Evolutionary conservation across 1,284 basidiomycete genomes (phyloP).

Genomic region (Cutaneotrichosporon spelunceum): DNA sequence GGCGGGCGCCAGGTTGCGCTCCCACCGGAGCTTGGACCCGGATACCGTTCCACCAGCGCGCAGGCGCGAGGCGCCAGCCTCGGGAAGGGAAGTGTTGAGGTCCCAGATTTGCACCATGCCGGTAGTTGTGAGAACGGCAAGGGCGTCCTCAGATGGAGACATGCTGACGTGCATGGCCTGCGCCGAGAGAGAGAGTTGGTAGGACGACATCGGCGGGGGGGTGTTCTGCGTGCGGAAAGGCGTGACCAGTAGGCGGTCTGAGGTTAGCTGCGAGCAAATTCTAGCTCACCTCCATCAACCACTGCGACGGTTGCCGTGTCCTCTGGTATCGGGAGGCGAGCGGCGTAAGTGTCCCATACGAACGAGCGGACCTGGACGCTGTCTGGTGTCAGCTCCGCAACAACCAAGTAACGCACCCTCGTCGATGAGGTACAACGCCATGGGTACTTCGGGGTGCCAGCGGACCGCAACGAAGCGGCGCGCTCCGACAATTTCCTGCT

Average conservation of each 20-base stretch:
- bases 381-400: conserved; percentile 32
- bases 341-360: conserved; percentile 71
- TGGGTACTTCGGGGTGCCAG: conserved; percentile 84
- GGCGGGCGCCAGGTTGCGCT: conserved; percentile 42
- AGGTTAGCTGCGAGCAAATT: not conserved
- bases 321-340: conserved; percentile 61
- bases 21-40: conserved; percentile 60
- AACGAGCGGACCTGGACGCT: conserved; percentile 64
- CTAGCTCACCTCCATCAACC: conserved; percentile 74
- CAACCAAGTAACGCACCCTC: conserved; percentile 54
- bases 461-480: conserved; percentile 64
- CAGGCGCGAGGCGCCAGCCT: conserved; percentile 50
- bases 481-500: conserved; percentile 66
- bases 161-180: conserved; percentile 68
- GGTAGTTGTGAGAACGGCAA: conserved; percentile 63
- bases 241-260: conserved; percentile 76
- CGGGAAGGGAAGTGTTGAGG: conserved; percentile 59
- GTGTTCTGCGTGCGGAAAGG: conserved; percentile 91
- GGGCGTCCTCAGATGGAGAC: conserved; percentile 58
- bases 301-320: conserved; percentile 86
- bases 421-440: conserved; percentile 68
- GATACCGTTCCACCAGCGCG: conserved; percentile 61
- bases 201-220: conserved; percentile 90
- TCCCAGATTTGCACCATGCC: conserved; percentile 63
- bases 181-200: conserved; percentile 58